Percentiles rank a stretch among this genome's conserved stretches.
phyloP scores from a whole-genome alignment of 495 filamentous ascomycete genomes.

The Bryoglossum gracile region DNA sequence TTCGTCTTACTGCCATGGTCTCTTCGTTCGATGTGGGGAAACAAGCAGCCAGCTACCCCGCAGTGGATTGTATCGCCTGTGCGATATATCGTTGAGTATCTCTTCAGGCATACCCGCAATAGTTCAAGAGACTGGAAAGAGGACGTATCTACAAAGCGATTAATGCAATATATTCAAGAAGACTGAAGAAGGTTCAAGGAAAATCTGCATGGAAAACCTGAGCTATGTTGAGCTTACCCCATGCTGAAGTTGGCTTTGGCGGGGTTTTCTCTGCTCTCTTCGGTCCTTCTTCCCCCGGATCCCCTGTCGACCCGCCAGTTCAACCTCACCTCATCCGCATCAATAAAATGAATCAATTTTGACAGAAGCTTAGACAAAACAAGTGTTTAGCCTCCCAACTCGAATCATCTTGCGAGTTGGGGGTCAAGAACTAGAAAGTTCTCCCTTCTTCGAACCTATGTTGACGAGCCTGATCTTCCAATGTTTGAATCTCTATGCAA shows the following conservation, averaged over 20 bases:
- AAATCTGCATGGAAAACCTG: neutral
- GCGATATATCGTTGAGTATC: conserved; percentile 94
- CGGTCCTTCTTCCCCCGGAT: neutral
- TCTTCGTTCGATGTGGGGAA: conserved; percentile 90
- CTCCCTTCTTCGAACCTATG: no score
- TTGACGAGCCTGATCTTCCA: no score
- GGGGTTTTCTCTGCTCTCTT: neutral
- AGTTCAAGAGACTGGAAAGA: neutral
- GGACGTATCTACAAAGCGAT: neutral
- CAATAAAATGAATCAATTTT: no score
- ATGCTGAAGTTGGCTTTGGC: neutral
- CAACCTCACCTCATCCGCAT: neutral
- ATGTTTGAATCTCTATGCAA: no score
- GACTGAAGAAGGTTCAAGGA: neutral
- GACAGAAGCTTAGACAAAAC: no score
- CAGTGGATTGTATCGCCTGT: conserved; percentile 88
- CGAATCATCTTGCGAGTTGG: no score
- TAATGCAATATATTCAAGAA: neutral
- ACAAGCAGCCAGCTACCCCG: conserved; percentile 86
- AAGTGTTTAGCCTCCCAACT: no score
- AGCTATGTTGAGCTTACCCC: no score
- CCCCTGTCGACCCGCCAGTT: neutral
- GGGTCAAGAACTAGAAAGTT: no score
- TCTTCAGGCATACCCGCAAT: conserved; percentile 39
- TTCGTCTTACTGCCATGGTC: conserved; percentile 98